Percentiles rank a stretch among this genome's conserved stretches.
Evolutionary conservation across 2,329 filamentous ascomycete genomes (phyloP).

Genomic region (Lasiodiplodia gonubiensis): DNA sequence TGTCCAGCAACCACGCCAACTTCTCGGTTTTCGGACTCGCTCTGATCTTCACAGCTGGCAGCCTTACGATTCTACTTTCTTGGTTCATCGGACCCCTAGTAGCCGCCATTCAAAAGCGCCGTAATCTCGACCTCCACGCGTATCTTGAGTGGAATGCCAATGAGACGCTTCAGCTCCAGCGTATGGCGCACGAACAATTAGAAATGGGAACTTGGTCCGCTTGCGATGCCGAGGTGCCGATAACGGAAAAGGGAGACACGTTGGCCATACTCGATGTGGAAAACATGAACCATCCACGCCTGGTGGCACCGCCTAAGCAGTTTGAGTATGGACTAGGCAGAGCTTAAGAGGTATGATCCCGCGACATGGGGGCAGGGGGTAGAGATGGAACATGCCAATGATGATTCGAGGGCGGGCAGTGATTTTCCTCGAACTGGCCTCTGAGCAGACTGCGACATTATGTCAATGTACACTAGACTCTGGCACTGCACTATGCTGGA

Average conservation of each 20-base stretch:
- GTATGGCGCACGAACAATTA: slow-evolving; percentile 14
- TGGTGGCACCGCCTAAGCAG: neutral
- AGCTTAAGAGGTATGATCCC: too few species aligned
- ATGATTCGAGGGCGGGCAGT: too few species aligned
- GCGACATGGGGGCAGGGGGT: too few species aligned
- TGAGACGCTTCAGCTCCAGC: slow-evolving; percentile 29
- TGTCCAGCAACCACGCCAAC: slow-evolving; percentile 30
- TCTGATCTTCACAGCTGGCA: slow-evolving; percentile 34
- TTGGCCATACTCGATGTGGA: slow-evolving; percentile 5
- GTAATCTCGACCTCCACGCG: slow-evolving; percentile 23
- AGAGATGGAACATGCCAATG: too few species aligned
- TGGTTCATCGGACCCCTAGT: slow-evolving; percentile 6
- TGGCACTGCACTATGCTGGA: too few species aligned
- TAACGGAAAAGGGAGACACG: too few species aligned
- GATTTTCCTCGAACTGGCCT: too few species aligned
- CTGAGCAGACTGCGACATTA: too few species aligned
- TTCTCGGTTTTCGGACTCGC: slow-evolving; percentile 37
- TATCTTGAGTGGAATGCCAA: slow-evolving; percentile 29
- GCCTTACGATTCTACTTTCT: slow-evolving; percentile 33
- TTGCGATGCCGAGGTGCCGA: too few species aligned
- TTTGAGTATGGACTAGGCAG: neutral
- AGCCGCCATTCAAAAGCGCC: slow-evolving; percentile 20
- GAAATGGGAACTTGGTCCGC: slow-evolving; percentile 28
- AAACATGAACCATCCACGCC: neutral
- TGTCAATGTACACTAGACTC: too few species aligned